Percentiles rank a stretch among this genome's conserved stretches.
Conservation (phyloP, 139 green algal genomes). For the Pseudopediastrum boryanum region DNA sequence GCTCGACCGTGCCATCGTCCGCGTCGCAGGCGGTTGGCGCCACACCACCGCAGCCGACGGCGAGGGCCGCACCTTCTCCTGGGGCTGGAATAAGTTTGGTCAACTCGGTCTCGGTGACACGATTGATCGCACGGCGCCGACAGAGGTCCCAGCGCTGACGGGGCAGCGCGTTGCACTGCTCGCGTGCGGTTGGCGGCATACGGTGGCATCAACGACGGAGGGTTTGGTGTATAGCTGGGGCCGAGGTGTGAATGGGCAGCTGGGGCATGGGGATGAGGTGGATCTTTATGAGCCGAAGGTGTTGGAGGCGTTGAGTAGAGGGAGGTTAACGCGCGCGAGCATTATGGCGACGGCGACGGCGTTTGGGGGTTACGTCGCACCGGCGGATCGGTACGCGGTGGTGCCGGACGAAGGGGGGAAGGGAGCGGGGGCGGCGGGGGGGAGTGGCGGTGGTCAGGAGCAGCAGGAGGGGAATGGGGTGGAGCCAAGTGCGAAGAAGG, state of each 20-base stretch:
- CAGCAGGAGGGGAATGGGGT: neutral
- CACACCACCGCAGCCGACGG: constrained; percentile 79
- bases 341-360: constrained; percentile 29
- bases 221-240: constrained; percentile 85
- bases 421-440: neutral
- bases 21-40: constrained; percentile 84
- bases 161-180: constrained; percentile 57
- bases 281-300: constrained; percentile 43
- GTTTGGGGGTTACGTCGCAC: constrained; percentile 46
- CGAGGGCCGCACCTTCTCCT: constrained; percentile 70
- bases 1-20: constrained; percentile 34
- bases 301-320: constrained; percentile 40
- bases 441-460: neutral
- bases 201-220: constrained; percentile 55
- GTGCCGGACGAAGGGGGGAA: constrained; percentile 41
- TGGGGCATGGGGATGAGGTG: constrained; percentile 58
- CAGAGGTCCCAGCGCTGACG: constrained; percentile 43
- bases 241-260: constrained; percentile 83
- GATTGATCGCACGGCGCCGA: constrained; percentile 55
- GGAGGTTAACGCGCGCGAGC: constrained; percentile 31
- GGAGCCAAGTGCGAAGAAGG: no score
- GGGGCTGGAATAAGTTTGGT: constrained; percentile 91
- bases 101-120: constrained; percentile 53
- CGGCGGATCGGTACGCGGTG: constrained; percentile 56
- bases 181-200: constrained; percentile 89